Conservation (phyloP, 2,329 filamentous ascomycete species). For the Aspergillus luchuensis region DNA sequence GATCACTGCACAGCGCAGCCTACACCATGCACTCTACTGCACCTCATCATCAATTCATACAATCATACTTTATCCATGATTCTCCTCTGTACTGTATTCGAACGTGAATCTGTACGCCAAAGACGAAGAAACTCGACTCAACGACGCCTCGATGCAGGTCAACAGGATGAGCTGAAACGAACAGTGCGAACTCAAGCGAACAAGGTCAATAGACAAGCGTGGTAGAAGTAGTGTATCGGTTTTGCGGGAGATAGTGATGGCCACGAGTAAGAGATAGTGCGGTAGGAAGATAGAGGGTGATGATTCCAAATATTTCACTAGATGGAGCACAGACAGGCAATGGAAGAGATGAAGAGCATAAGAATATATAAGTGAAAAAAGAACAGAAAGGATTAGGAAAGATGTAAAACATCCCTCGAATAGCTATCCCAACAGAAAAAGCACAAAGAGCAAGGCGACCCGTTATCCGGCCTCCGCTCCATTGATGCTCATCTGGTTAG, state of each 20-base stretch:
- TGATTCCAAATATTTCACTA: slow-evolving; percentile 3
- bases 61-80: slow-evolving; percentile 4
- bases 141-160: slow-evolving; percentile 25
- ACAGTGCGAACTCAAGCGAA: slow-evolving; percentile 11
- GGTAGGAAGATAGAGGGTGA: not conserved
- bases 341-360: slow-evolving; percentile 6
- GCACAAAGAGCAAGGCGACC: slow-evolving; percentile 9
- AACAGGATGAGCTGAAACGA: slow-evolving; percentile 11
- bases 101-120: slow-evolving; percentile 18
- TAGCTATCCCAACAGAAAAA: slow-evolving; percentile 13
- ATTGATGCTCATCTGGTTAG: slow-evolving; percentile 40
- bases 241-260: slow-evolving; percentile 5
- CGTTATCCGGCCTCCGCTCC: slow-evolving; percentile 28
- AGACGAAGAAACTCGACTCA: slow-evolving; percentile 18
- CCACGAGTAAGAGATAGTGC: not conserved
- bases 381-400: slow-evolving; percentile 9
- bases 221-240: slow-evolving; percentile 6
- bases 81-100: slow-evolving; percentile 16
- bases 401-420: slow-evolving; percentile 1
- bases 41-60: not conserved
- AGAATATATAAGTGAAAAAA: slow-evolving; percentile 10
- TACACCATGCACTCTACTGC: not conserved
- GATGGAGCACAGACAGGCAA: slow-evolving; percentile 5
- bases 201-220: slow-evolving; percentile 8
- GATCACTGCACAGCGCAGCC: not conserved